phyloP scores from a whole-genome alignment of 2,329 filamentous ascomycete species.

The Pyricularia sp. region DNA sequence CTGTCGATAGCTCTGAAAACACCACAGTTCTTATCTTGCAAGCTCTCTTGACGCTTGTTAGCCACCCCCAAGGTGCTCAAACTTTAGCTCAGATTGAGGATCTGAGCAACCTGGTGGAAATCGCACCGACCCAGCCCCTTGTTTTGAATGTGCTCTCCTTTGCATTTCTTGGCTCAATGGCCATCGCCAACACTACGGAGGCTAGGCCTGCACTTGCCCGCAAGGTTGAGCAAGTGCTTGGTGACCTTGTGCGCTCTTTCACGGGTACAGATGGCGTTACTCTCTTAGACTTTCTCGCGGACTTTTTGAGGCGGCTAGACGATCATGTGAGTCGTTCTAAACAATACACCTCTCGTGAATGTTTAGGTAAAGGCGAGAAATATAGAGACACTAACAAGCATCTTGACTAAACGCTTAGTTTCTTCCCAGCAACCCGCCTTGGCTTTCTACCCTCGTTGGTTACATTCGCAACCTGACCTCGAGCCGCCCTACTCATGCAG shows the following conservation, averaged over 20 bases:
- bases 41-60: conserved; percentile 46
- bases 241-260: conserved; percentile 41
- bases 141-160: conserved; percentile 46
- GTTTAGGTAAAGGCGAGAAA: neutral
- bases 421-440: conserved; percentile 38
- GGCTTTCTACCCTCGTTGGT: conserved; percentile 37
- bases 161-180: conserved; percentile 44
- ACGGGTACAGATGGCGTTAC: conserved; percentile 52
- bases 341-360: neutral
- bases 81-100: conserved; percentile 40
- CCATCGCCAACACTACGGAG: conserved; percentile 12
- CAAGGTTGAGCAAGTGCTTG: conserved; percentile 38
- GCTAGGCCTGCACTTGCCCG: conserved; percentile 20
- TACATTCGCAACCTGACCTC: conserved; percentile 45
- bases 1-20: conserved; percentile 33
- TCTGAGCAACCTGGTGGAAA: conserved; percentile 44
- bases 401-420: conserved; percentile 23
- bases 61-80: conserved; percentile 37
- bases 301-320: conserved; percentile 39
- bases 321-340: neutral
- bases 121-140: conserved; percentile 41
- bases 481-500: conserved; percentile 43
- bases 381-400: conserved; percentile 6
- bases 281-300: conserved; percentile 46
- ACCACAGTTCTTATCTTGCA: conserved; percentile 46